phyloP scores from a whole-genome alignment of 352 stramenopile genomes.

The Phytophthora cactorum region DNA sequence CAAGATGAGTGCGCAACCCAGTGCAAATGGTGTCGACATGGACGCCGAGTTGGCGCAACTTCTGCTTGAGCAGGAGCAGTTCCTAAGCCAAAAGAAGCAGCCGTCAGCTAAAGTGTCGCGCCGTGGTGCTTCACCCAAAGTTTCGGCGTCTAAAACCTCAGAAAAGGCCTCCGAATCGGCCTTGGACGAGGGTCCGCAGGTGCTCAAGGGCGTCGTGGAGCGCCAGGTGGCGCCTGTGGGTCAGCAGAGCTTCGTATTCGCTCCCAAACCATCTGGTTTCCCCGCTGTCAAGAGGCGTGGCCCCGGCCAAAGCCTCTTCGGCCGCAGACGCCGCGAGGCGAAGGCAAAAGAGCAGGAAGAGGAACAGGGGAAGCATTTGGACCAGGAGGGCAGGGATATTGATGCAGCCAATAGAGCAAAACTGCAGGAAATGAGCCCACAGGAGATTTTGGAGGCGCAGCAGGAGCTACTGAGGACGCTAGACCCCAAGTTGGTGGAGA shows the following conservation, averaged over 20 bases:
- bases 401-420: slow-evolving; percentile 61
- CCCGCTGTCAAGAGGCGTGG: slow-evolving; percentile 52
- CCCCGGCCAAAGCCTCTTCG: slow-evolving; percentile 71
- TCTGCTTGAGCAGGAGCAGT: slow-evolving; percentile 83
- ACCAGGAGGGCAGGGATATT: slow-evolving; percentile 57
- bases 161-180: slow-evolving; percentile 4
- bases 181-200: slow-evolving; percentile 32
- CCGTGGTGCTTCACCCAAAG: slow-evolving; percentile 1
- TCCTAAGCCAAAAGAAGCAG: slow-evolving; percentile 62
- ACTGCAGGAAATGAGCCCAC: slow-evolving; percentile 65
- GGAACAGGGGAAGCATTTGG: slow-evolving; percentile 19
- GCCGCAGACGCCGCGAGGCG: slow-evolving; percentile 46
- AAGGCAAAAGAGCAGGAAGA: slow-evolving; percentile 7
- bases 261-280: slow-evolving; percentile 58
- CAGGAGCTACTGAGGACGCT: slow-evolving; percentile 65
- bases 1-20: slow-evolving; percentile 19
- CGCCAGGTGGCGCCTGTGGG: slow-evolving; percentile 55
- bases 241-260: slow-evolving; percentile 40
- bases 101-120: slow-evolving; percentile 70
- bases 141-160: slow-evolving; percentile 11
- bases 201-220: slow-evolving; percentile 71
- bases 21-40: slow-evolving; percentile 50
- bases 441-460: slow-evolving; percentile 78
- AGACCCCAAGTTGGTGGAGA: slow-evolving; percentile 69
- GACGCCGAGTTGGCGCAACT: slow-evolving; percentile 82